These are phyloP conservation scores for Pichia cephalocereana DNA, from an alignment of 805 yeast genomes.

Conservation along the genomic window DNA sequence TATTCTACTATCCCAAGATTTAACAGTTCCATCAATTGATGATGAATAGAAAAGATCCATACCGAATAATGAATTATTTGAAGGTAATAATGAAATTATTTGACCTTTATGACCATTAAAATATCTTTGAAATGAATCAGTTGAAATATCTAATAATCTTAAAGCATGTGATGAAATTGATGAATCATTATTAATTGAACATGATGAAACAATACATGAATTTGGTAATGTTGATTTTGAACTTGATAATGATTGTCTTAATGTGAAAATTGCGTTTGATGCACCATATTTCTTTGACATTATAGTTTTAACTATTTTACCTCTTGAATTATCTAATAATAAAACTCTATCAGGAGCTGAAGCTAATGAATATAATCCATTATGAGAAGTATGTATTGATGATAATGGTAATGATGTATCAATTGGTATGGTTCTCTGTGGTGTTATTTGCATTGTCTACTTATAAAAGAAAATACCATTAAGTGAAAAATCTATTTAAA, in stretches of 20 bases:
- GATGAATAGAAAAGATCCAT: constrained; percentile 36
- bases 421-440: constrained; percentile 14
- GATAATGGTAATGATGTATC: constrained; percentile 32
- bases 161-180: constrained; percentile 53
- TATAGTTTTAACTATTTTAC: constrained; percentile 58
- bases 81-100: constrained; percentile 66
- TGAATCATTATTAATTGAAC: constrained; percentile 30
- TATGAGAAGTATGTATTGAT: constrained; percentile 43
- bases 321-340: constrained; percentile 65
- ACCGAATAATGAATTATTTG: constrained; percentile 43
- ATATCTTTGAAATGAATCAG: constrained; percentile 74
- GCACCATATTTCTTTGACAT: constrained; percentile 89
- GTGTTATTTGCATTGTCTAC: background rate
- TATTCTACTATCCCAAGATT: constrained; percentile 79
- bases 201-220: constrained; percentile 70
- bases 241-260: constrained; percentile 26
- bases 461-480: too few species aligned
- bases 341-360: constrained; percentile 79
- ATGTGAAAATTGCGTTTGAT: constrained; percentile 72
- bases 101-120: constrained; percentile 79
- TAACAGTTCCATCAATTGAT: constrained; percentile 68
- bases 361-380: constrained; percentile 69
- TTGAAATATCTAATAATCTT: constrained; percentile 65
- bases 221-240: constrained; percentile 38
- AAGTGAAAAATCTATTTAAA: too few species aligned